Evolutionary conservation across 2,329 filamentous ascomycete genomes (phyloP).

Genomic region (Sclerotinia sclerotiorum): DNA sequence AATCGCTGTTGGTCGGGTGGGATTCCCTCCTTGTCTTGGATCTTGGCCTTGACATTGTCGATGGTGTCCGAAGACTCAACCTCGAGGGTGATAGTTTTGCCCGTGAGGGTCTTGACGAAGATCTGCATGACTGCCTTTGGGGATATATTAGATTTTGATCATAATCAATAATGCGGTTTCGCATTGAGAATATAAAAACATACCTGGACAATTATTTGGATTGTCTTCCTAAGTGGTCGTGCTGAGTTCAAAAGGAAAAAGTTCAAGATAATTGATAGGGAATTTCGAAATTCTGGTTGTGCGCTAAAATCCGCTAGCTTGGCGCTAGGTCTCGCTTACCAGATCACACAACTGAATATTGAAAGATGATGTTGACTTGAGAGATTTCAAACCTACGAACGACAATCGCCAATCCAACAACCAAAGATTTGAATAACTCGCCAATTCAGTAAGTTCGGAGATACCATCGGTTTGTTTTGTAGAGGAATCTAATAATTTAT

Average conservation of each 20-base stretch:
- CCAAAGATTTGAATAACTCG: slow-evolving; percentile 28
- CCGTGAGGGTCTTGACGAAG: slow-evolving; percentile 82
- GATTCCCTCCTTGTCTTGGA: slow-evolving; percentile 98
- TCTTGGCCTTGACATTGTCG: slow-evolving; percentile 99
- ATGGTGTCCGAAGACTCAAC: slow-evolving; percentile 99
- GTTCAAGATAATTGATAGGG: slow-evolving; percentile 19
- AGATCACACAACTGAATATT: slow-evolving; percentile 23
- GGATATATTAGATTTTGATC: slow-evolving; percentile 6
- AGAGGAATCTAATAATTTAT: slow-evolving; percentile 12
- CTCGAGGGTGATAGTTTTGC: slow-evolving; percentile 99
- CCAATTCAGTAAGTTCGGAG: slow-evolving; percentile 29
- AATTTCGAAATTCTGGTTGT: slow-evolving; percentile 12
- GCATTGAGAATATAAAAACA: slow-evolving; percentile 19
- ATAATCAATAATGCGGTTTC: not conserved
- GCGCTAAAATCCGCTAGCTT: slow-evolving; percentile 21
- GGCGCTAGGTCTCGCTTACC: slow-evolving; percentile 23
- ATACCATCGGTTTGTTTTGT: not conserved
- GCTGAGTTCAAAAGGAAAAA: slow-evolving; percentile 16
- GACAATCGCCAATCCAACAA: slow-evolving; percentile 24
- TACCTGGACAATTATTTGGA: slow-evolving; percentile 38
- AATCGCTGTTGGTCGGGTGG: slow-evolving; percentile 98
- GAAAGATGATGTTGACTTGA: not conserved
- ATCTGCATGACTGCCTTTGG: slow-evolving; percentile 50
- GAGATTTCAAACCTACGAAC: slow-evolving; percentile 18
- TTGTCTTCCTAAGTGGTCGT: slow-evolving; percentile 40